Evolutionary conservation across 1,284 basidiomycete species (phyloP), one percentile per base, ranked within the genome.

Genomic region (Boletus smithii): DNA sequence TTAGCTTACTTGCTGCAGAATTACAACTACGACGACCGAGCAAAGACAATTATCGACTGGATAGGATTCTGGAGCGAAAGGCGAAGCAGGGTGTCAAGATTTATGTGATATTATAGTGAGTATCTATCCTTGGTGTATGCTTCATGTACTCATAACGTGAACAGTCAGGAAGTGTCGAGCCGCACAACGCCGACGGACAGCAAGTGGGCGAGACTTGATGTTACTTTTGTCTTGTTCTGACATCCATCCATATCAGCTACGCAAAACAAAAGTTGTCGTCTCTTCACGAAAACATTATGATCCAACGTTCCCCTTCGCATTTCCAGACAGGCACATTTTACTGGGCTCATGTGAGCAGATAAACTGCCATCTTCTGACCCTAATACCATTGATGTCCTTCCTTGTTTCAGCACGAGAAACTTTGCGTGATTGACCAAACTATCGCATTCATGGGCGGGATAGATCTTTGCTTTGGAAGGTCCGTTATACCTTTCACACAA

Each of bases 391-490:
- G 14, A 53, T 18, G 1, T 5, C 3, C 36, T 24, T n/a, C 16
- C 5, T 29, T 26, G 5, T 37, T 13, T 43, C 64, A 95, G 85
- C 97, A 99, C 69, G 97, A 99, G 73, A 99, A 99, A 69, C 68
- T 99, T 50, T 98, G 95, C 65, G 92, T 98, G 13, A 91, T 99
- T 53, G 97, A 99, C 66, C 91, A 97, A 67, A 86, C 91, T 0
- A 95, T 98, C 55, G 95, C 91, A 0, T 99, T 99, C 69, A 97
- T 95, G 91, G 97, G 97, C 24, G 97, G 97, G 1, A 71, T 99
- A 30, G 97, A 99, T 69, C 76, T 95, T 37, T 97, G 89, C 59
- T 94, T 91, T 59, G 92, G 92, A 63, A 71, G 84, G 84, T 83
- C 50, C n/a, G 63, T 55, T 29, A 32, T 24, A n/a, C 49, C 6